Conservation (phyloP, 2,329 filamentous ascomycete species). For the Fusarium albidum region DNA sequence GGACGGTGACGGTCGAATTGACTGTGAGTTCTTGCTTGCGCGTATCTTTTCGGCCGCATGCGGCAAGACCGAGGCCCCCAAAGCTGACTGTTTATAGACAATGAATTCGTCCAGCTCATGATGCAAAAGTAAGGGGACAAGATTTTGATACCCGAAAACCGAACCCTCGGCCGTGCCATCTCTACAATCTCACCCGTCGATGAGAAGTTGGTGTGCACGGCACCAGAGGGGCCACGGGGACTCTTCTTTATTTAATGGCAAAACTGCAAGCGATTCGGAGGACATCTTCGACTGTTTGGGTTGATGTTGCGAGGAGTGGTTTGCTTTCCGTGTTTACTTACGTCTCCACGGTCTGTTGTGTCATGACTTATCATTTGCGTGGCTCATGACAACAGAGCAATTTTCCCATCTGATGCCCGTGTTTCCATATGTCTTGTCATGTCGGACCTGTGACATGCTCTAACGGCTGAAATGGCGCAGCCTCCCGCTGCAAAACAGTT, state of each 20-base stretch:
- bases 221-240: conserved; percentile 28
- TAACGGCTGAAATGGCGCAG: conserved; percentile 1
- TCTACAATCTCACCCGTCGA: conserved; percentile 20
- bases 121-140: conserved; percentile 80
- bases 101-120: conserved; percentile 94
- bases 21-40: conserved; percentile 67
- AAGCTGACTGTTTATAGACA: conserved; percentile 64
- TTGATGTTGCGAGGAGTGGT: conserved; percentile 39
- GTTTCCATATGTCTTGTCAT: not conserved
- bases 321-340: conserved; percentile 38
- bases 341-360: conserved; percentile 32
- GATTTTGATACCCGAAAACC: conserved; percentile 39
- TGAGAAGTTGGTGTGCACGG: conserved; percentile 29
- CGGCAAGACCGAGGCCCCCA: not conserved
- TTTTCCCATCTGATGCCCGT: conserved; percentile 26
- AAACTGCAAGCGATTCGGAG: conserved; percentile 44
- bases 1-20: conserved; percentile 87
- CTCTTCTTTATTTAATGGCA: conserved; percentile 42
- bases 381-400: conserved; percentile 37
- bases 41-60: not conserved
- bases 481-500: conserved; percentile 4
- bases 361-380: conserved; percentile 29
- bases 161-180: conserved; percentile 27
- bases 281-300: conserved; percentile 38
- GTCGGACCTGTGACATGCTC: conserved; percentile 6